A percentile compares a stretch with the other conserved stretches of the same genome.
phyloP scores from a whole-genome alignment of 2,329 filamentous ascomycete genomes.

The Penicillium sp. region DNA sequence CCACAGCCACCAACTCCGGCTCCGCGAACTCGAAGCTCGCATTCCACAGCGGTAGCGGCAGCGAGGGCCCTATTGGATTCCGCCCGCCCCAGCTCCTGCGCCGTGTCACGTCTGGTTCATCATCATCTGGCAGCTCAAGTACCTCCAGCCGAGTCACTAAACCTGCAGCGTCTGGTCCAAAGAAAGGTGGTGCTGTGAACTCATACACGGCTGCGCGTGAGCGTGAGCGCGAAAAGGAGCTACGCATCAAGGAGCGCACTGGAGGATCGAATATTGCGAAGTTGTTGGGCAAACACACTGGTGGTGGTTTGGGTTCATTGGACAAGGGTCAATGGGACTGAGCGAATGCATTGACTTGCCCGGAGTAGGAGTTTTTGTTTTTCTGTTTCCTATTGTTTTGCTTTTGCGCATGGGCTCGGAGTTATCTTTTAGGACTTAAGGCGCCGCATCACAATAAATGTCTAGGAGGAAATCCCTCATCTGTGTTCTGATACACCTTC shows the following conservation, averaged over 20 bases:
- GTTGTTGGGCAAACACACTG: slow-evolving; percentile 42
- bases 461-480: too few relatives aligned
- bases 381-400: not conserved
- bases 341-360: not conserved
- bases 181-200: slow-evolving; percentile 59
- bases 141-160: slow-evolving; percentile 29
- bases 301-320: slow-evolving; percentile 39
- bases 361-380: not conserved
- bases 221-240: slow-evolving; percentile 57
- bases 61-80: slow-evolving; percentile 33
- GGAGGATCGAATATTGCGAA: slow-evolving; percentile 33
- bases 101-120: slow-evolving; percentile 32
- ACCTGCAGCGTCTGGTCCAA: slow-evolving; percentile 49
- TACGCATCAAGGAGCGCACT: slow-evolving; percentile 51
- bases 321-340: slow-evolving; percentile 45
- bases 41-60: slow-evolving; percentile 30
- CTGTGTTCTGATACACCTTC: too few relatives aligned
- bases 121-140: slow-evolving; percentile 25
- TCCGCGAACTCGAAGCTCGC: slow-evolving; percentile 32
- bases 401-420: not conserved
- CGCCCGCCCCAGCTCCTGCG: slow-evolving; percentile 33
- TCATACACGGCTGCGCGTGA: slow-evolving; percentile 57
- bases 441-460: too few relatives aligned
- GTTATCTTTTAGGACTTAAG: not conserved
- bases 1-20: slow-evolving; percentile 24